Base-by-base conservation (phyloP, 306 rosid genomes). In the Hippophae tibetana region DNA sequence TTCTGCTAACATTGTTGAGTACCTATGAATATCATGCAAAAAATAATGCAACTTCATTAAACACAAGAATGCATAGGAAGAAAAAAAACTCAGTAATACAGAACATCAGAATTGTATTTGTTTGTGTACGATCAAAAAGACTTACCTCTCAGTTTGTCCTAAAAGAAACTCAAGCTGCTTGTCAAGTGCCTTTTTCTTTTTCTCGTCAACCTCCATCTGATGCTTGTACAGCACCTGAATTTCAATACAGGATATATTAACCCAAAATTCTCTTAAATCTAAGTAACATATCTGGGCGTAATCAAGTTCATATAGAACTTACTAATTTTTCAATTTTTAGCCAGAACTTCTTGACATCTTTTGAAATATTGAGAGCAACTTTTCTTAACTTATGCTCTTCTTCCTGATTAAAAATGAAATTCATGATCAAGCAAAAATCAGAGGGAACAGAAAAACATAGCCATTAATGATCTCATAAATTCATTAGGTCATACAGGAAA, bases 321-420 rank as follows among this genome's bases (percentile, higher is more conserved):
- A 78, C 98, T 88, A 92, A 89, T 72, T 92, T 92, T 68, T 92
- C 98, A 72, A 92, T 87, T 80, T 92, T 92, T 48, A 79, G 76
- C 98, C 98, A 92, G 77, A 92, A 92, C 68, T 92, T 92, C 88
- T 92, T 92, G 52, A 92, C 87, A 75, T 92, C 98, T 83, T 92
- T 92, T 5, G 98, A 85, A 59, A 92, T 92, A 82, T 80, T 92
- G 56, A 87, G 78, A 25, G 98, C 98, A 63, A 92, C 86, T 84
- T 92, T 92, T 77, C 82, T 79, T 63, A 92, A 54, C 52, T 96
- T 93, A 54, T 81, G 95, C 79, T 92, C 96, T 73, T 88, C 98
- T 73, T 87, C 98, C 98, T 92, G 88, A 14, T 52, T 42, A 76
- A 75, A 56, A 66, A 61, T 27, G 23, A 65, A 57, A 26, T 60